phyloP scores from a whole-genome alignment of 2,329 filamentous ascomycete species.

The Aspergillus viridinutans region DNA sequence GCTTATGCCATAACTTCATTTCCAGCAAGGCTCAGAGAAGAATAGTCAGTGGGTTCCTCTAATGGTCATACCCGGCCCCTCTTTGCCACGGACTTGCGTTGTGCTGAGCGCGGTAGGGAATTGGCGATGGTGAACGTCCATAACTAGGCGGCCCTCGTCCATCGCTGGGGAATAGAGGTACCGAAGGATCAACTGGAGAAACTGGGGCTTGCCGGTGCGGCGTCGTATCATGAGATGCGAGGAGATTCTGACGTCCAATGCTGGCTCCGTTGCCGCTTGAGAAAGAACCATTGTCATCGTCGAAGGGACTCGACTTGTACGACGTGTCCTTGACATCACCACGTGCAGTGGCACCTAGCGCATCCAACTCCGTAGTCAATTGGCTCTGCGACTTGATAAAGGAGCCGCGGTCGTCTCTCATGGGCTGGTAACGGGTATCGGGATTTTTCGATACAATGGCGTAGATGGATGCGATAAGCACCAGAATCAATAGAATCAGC shows the following conservation, averaged over 20 bases:
- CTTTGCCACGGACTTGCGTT: conserved; percentile 62
- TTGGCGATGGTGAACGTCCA: conserved; percentile 32
- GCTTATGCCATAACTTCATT: conserved; percentile 38
- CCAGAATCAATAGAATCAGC: conserved; percentile 74
- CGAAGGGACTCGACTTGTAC: conserved; percentile 57
- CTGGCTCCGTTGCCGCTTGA: conserved; percentile 49
- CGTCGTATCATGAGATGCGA: conserved; percentile 25
- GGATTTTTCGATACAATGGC: conserved; percentile 89
- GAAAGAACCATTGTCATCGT: conserved; percentile 68
- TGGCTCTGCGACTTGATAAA: conserved; percentile 96
- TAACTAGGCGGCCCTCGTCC: conserved; percentile 40
- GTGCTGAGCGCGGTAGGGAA: conserved; percentile 45
- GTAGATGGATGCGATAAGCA: conserved; percentile 71
- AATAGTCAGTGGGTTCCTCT: conserved; percentile 22
- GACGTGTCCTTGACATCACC: conserved; percentile 65
- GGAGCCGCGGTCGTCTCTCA: conserved; percentile 91
- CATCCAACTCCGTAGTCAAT: conserved; percentile 82
- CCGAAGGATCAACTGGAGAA: conserved; percentile 47
- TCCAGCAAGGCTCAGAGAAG: conserved; percentile 26
- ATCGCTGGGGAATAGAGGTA: conserved; percentile 46
- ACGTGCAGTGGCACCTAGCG: conserved; percentile 80
- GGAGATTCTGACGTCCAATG: conserved; percentile 48
- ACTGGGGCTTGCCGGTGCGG: conserved; percentile 39
- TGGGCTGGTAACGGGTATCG: conserved; percentile 89
- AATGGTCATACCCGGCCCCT: conserved; percentile 61